Percentiles rank a stretch among this genome's conserved stretches.
Conservation (phyloP, 768 basidiomycete genomes). For the Termitomyces sp. region DNA sequence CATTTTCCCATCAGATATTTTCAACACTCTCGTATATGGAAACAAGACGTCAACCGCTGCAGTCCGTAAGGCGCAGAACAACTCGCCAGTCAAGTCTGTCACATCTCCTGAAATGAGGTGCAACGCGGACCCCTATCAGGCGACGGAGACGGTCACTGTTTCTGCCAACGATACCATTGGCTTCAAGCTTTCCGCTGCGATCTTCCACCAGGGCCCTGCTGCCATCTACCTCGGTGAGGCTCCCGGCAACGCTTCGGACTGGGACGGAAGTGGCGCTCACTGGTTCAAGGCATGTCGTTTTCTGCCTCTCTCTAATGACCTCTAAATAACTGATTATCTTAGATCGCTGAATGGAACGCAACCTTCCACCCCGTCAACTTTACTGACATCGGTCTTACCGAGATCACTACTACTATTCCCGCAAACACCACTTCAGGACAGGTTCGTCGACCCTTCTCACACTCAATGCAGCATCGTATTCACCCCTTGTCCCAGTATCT, state of each 20-base stretch:
- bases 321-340: not conserved
- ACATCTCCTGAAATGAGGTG: conserved; percentile 31
- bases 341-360: conserved; percentile 27
- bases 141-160: conserved; percentile 25
- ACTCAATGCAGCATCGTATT: not conserved
- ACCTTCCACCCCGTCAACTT: conserved; percentile 25
- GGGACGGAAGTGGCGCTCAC: conserved; percentile 32
- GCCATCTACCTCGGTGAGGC: conserved; percentile 37
- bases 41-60: conserved; percentile 18
- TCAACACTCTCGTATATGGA: conserved; percentile 22
- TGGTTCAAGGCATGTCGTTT: conserved; percentile 31
- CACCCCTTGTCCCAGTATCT: conserved; percentile 19
- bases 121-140: conserved; percentile 28
- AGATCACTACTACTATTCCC: conserved; percentile 29
- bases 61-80: conserved; percentile 31
- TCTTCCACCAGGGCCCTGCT: conserved; percentile 34
- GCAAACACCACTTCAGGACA: conserved; percentile 27
- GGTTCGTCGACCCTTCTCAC: conserved; percentile 8
- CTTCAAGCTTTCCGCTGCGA: conserved; percentile 24
- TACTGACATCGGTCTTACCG: conserved; percentile 16
- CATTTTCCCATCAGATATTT: conserved; percentile 20
- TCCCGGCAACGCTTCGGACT: conserved; percentile 27
- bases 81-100: conserved; percentile 33
- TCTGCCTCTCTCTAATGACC: not conserved
- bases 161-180: conserved; percentile 27